Evolutionary conservation across 805 yeast genomes (phyloP).

Genomic region (Torulaspora indica): DNA sequence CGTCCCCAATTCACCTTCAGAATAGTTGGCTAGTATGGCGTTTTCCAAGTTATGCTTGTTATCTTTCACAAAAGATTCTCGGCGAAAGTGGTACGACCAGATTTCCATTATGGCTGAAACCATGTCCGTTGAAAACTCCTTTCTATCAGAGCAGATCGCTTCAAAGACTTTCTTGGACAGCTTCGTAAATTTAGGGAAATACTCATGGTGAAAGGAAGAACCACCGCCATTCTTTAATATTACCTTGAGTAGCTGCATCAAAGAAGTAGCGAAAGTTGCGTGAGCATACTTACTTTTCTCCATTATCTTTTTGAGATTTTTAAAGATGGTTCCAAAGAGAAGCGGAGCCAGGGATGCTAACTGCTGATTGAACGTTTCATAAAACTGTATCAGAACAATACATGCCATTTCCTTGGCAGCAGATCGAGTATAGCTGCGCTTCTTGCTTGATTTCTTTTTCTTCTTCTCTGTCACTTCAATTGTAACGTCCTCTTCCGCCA

Average conservation of each 20-base stretch:
- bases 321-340: constrained; percentile 30
- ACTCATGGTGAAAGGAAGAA: constrained; percentile 9
- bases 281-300: constrained; percentile 34
- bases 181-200: constrained; percentile 25
- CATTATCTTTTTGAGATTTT: constrained; percentile 34
- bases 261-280: constrained; percentile 28
- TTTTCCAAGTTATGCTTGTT: constrained; percentile 18
- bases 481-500: constrained; percentile 30
- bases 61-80: constrained; percentile 24
- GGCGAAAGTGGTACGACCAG: constrained; percentile 23
- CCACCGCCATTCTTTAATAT: constrained; percentile 20
- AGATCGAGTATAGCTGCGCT: constrained; percentile 22
- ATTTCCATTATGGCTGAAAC: constrained; percentile 27
- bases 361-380: constrained; percentile 35
- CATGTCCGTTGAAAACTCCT: constrained; percentile 28
- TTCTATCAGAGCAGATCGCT: constrained; percentile 18
- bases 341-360: constrained; percentile 37
- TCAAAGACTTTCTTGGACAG: constrained; percentile 25
- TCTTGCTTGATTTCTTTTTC: constrained; percentile 24
- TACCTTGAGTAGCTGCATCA: constrained; percentile 24
- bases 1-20: constrained; percentile 26
- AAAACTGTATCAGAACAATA: constrained; percentile 30
- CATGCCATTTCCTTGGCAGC: constrained; percentile 32
- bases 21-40: constrained; percentile 22
- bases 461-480: constrained; percentile 12